These are phyloP conservation scores for Trichophyton mentagrophytes DNA, from an alignment of 2,329 filamentous ascomycete species.

Conservation along the genomic window DNA sequence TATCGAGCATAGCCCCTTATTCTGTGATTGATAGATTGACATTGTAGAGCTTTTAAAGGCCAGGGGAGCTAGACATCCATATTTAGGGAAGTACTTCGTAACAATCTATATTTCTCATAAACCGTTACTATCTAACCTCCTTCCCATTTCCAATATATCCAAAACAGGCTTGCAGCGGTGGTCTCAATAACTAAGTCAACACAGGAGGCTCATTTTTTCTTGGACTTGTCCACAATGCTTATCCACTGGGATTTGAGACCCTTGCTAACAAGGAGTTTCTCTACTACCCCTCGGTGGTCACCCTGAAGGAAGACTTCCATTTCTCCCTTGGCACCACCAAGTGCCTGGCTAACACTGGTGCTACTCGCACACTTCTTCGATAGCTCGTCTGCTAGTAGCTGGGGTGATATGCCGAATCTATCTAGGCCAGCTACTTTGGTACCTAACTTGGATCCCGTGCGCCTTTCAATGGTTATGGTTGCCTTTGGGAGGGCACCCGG, in stretches of 20 bases:
- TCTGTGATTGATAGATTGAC: too few relatives aligned
- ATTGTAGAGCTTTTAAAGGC: too few relatives aligned
- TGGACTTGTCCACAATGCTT: constrained; percentile 54
- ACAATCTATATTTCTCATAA: background rate
- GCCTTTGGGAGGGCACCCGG: constrained; percentile 49
- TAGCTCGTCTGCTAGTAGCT: constrained; percentile 50
- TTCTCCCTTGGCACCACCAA: constrained; percentile 49
- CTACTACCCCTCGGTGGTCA: constrained; percentile 49
- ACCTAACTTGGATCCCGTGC: constrained; percentile 53
- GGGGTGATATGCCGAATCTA: constrained; percentile 47
- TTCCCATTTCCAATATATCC: too few relatives aligned
- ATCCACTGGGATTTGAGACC: constrained; percentile 50
- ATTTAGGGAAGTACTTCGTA: too few relatives aligned
- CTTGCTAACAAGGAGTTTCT: constrained; percentile 46
- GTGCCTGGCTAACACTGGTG: constrained; percentile 49
- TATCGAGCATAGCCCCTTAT: too few relatives aligned
- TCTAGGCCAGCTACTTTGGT: constrained; percentile 52
- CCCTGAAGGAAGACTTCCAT: constrained; percentile 58
- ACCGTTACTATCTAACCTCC: background rate
- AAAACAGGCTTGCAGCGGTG: too few relatives aligned
- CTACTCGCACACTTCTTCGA: constrained; percentile 57
- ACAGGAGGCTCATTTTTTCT: constrained; percentile 38
- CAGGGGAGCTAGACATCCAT: too few relatives aligned
- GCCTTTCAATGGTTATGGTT: constrained; percentile 47
- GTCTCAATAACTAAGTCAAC: background rate